Conservation (phyloP, 768 basidiomycete species). For the Russula abietina region DNA sequence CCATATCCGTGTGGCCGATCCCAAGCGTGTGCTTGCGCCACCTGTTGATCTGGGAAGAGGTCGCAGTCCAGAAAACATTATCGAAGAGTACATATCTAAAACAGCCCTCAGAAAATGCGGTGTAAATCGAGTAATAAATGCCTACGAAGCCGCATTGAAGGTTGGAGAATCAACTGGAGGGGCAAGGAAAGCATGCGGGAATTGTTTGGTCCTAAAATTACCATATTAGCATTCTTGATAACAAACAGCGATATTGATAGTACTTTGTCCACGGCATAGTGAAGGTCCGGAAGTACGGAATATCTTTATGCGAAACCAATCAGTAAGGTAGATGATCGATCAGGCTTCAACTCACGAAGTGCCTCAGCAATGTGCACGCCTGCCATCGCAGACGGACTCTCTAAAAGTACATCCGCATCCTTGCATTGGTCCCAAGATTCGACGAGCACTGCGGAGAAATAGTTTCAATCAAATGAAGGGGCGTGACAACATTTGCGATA, state of each 20-base stretch:
- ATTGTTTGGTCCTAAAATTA: conserved; percentile 43
- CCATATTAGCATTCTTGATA: not conserved
- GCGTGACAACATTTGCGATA: conserved; percentile 24
- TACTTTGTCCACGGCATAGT: conserved; percentile 60
- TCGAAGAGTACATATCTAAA: conserved; percentile 55
- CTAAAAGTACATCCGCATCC: conserved; percentile 60
- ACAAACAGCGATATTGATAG: conserved; percentile 7
- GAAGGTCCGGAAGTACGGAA: conserved; percentile 61
- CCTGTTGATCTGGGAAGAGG: conserved; percentile 55
- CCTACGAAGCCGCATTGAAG: conserved; percentile 55
- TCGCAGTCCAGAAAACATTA: conserved; percentile 64
- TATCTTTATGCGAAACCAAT: conserved; percentile 32
- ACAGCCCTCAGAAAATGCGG: not conserved
- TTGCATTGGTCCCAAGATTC: conserved; percentile 59
- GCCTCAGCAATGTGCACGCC: conserved; percentile 71
- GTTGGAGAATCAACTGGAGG: conserved; percentile 57
- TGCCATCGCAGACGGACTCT: conserved; percentile 63
- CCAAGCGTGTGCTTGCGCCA: conserved; percentile 52
- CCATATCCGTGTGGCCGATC: conserved; percentile 52
- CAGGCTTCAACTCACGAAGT: conserved; percentile 36
- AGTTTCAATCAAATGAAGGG: not conserved
- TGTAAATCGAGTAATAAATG: conserved; percentile 10
- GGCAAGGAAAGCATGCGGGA: conserved; percentile 59
- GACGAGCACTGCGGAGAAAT: conserved; percentile 40
- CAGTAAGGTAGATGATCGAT: not conserved